These are phyloP conservation scores for Aspergillus sp. DNA, from an alignment of 2,329 filamentous ascomycete genomes.

Conservation along the genomic window DNA sequence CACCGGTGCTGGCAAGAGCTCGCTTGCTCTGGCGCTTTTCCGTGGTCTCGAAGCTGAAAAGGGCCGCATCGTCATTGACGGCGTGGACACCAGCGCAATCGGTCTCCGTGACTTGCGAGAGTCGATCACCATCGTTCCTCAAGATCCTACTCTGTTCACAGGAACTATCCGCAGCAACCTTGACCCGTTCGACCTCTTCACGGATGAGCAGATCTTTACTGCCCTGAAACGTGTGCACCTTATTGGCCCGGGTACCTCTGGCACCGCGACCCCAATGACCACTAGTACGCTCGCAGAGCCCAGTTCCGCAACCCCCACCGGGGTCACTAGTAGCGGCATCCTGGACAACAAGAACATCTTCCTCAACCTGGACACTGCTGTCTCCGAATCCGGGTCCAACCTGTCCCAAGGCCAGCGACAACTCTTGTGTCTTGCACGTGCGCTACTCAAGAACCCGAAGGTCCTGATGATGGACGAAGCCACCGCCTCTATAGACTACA, in stretches of 20 bases:
- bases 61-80: constrained; percentile 87
- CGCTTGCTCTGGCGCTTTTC: constrained; percentile 88
- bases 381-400: constrained; percentile 90
- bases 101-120: constrained; percentile 91
- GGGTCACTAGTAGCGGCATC: constrained; percentile 20
- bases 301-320: constrained; percentile 20
- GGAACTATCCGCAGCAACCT: constrained; percentile 90
- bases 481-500: constrained; percentile 95
- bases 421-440: constrained; percentile 87
- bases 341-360: constrained; percentile 92
- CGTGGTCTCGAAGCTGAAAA: constrained; percentile 86
- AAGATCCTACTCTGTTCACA: constrained; percentile 89
- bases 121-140: constrained; percentile 94
- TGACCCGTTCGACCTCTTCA: constrained; percentile 87
- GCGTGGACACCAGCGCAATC: constrained; percentile 84
- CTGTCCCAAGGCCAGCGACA: constrained; percentile 95
- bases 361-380: constrained; percentile 76
- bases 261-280: constrained; percentile 37
- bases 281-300: constrained; percentile 31
- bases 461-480: constrained; percentile 99
- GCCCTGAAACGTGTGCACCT: constrained; percentile 86
- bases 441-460: constrained; percentile 85
- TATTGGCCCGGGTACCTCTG: constrained; percentile 54
- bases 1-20: constrained; percentile 96
- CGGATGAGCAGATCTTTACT: constrained; percentile 85